Conservation (phyloP, 108 stramenopile genomes). For the Hondaea fermentalgiana region DNA sequence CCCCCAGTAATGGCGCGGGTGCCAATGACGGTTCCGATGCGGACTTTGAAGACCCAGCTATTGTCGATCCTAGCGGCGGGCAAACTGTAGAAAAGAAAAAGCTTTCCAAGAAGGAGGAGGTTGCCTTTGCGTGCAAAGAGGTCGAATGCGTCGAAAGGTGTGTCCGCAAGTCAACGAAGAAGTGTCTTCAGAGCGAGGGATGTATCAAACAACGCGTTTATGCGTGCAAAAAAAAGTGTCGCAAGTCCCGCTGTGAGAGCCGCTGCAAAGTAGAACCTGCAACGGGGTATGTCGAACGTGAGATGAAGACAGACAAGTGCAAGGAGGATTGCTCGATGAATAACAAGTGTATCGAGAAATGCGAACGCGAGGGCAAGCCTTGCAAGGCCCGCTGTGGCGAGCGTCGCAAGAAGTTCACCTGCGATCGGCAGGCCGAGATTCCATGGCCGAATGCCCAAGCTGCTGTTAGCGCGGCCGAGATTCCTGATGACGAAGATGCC, state of each 20-base stretch:
- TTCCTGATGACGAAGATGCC: not conserved
- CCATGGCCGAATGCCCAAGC: not conserved
- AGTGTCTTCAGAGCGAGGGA: not conserved
- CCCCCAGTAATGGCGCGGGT: not conserved
- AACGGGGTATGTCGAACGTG: not conserved
- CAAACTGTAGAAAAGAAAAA: not conserved
- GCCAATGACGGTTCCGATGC: not conserved
- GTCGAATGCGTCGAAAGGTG: conserved; percentile 5
- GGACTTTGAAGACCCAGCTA: too few species aligned
- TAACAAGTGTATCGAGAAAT: conserved; percentile 6
- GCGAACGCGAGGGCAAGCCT: not conserved
- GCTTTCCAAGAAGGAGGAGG: not conserved
- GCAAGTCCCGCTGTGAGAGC: not conserved
- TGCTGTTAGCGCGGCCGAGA: not conserved
- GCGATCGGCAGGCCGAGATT: not conserved
- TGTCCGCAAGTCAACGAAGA: not conserved
- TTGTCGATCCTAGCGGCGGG: not conserved
- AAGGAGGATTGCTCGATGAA: not conserved
- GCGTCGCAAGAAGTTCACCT: not conserved
- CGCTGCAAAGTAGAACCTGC: not conserved
- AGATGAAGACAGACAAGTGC: conserved; percentile 8
- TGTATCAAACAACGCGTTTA: not conserved
- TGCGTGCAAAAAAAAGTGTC: not conserved
- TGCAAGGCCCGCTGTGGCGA: not conserved
- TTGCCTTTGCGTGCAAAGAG: conserved; percentile 1